These are phyloP conservation scores for Cladophialophora exuberans DNA, from an alignment of 2,329 filamentous ascomycete genomes.

Conservation along the genomic window DNA sequence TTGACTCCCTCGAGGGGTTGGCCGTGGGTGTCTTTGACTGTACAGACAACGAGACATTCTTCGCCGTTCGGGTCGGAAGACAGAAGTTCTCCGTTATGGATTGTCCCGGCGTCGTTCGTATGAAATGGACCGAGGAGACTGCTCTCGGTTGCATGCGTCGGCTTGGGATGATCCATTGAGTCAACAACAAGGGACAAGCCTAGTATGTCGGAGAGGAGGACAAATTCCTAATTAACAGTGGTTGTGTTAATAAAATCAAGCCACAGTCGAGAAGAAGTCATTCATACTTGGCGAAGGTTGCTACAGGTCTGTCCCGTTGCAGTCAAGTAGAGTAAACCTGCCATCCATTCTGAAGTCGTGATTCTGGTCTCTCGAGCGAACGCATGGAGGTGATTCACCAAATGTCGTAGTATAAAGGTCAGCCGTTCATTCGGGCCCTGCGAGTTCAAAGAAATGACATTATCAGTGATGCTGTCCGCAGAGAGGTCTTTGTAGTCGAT, in stretches of 20 bases:
- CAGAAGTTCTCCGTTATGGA: not conserved
- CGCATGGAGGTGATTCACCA: not conserved
- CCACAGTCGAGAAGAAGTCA: not conserved
- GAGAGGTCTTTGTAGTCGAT: not conserved
- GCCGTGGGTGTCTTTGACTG: not conserved
- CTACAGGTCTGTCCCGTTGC: not conserved
- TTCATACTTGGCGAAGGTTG: not conserved
- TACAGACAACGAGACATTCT: not conserved
- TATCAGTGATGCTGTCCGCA: not conserved
- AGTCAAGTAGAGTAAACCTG: not conserved
- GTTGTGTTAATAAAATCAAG: not conserved
- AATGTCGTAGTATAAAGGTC: not conserved
- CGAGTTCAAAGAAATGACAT: not conserved
- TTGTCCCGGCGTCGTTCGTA: not conserved
- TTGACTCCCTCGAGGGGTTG: not conserved
- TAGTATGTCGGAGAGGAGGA: conserved; percentile 3
- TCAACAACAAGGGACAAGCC: conserved; percentile 2
- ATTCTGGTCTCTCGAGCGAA: not conserved
- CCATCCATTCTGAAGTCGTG: not conserved
- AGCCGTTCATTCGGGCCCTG: not conserved
- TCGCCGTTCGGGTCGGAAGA: not conserved
- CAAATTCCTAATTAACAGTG: conserved; percentile 1
- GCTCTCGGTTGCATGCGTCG: not conserved
- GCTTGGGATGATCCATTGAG: not conserved
- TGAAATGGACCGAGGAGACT: not conserved